Base-by-base conservation (phyloP, 352 stramenopile species). In the Blastocystis sp. region DNA sequence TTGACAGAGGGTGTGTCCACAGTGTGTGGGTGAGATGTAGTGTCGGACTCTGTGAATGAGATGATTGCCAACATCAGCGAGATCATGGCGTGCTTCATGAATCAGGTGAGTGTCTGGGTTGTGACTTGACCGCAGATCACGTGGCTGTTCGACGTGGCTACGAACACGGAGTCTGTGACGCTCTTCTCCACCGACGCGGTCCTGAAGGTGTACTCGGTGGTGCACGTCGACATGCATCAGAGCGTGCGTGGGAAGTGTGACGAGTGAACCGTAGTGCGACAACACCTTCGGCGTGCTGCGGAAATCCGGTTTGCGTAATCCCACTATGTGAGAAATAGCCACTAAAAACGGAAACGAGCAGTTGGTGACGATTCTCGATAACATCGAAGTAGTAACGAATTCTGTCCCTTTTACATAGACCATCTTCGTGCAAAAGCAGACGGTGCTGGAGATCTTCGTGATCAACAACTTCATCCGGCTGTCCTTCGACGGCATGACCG, bases 201-300 rank as follows among this genome's bases (percentile, higher is more conserved):
- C 4, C 60, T 84, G 3, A 4, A 54, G 28, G 3, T 84, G 0
- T 84, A 57, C 43, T 52, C 68, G 0, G 7, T 43, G 28, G 24
- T 68, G 1, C 74, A 84, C 43, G 3, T 84, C n/a, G 57, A 84
- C n/a, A 66, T 84, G 48, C 19, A 69, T 3, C n/a, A 57, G 42
- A 57, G 43, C 3, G 74, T 84, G 24, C 40, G 4, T 38, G 1
- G n/a, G 1, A 3, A 9, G 4, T 21, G 40, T 11, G 7, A 7
- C 19, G 48, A 28, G 21, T 84, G 11, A 84, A 0, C 0, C 28
- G 17, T 45, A 84, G 74, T 84, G 74, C 21, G 54, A 66, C 17
- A 11, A 19, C 9, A 38, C 61, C 3, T 84, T 84, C 40, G 74
- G 74, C 2, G 28, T 54, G 0, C 24, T 84, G 3, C 4, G 11